Base-by-base conservation (phyloP, 306 rosid species). In the Prunus kanzakura region DNA sequence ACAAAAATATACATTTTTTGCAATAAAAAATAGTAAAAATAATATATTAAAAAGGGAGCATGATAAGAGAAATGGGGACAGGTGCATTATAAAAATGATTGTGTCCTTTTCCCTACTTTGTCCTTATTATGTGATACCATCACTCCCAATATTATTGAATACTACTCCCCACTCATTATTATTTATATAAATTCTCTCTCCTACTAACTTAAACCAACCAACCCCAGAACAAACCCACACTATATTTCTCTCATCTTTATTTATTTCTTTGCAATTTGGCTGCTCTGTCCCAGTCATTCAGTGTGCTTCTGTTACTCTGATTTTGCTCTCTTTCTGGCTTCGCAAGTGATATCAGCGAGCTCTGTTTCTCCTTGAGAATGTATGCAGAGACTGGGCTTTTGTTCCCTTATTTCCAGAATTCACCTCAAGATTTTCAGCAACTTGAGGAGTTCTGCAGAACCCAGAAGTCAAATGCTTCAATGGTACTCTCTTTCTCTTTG, bases 361-460 rank as follows among this genome's bases (percentile, higher is more conserved):
- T 25, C 35, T 29, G 65, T 60, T 60, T 29, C 25, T 3, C 14
- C 7, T 13, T 60, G 65, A 67, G 67, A 93, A 94, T 94, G 98
- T 94, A 89, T 89, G 91, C 93, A 25, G 96, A 92, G 43, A 77
- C 90, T 47, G 92, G 82, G 38, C 84, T 92, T 78, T 58, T 94
- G 87, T 83, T 86, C 74, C 92, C 97, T 43, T 90, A 81, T 51
- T 83, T 86, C 71, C 92, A 88, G 79, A 85, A 84, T 71, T 83
- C 81, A 85, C 89, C 92, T 77, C 90, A 84, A 75, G 96, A 88
- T 54, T 88, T 88, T 84, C 99, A 89, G 57, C 93, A 87, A 64
- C 89, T 88, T 45, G 97, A 89, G 79, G 98, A 92, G 45, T 90
- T 90, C 79, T 88, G 90, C 87, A 87, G 78, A 80, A 77, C 82